phyloP scores from a whole-genome alignment of 1,139 yeast species.

The Kurtzmaniella quercitrusa region DNA sequence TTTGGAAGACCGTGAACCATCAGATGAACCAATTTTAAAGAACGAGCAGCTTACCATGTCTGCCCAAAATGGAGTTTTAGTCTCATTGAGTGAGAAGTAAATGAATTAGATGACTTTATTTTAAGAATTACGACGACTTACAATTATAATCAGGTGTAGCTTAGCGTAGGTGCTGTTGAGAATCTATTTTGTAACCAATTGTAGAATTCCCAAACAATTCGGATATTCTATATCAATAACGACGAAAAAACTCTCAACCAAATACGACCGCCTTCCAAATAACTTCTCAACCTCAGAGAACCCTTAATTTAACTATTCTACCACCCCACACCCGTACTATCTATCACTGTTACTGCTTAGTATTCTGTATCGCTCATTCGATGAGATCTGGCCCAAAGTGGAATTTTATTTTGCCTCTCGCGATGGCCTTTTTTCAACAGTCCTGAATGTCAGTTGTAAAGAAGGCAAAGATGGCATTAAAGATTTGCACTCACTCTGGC shows the following conservation, averaged over 20 bases:
- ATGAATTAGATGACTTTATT: not conserved
- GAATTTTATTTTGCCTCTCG: not conserved
- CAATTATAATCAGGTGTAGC: not conserved
- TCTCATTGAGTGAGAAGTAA: conserved; percentile 7
- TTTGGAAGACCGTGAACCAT: conserved; percentile 16
- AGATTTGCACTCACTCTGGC: conserved; percentile 91
- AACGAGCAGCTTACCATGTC: conserved; percentile 33
- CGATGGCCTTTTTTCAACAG: not conserved
- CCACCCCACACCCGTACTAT: no score
- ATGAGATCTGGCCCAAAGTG: not conserved
- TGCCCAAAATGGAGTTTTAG: conserved; percentile 24
- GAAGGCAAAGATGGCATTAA: conserved; percentile 22
- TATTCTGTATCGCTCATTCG: not conserved
- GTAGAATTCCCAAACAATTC: no score
- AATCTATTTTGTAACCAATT: no score
- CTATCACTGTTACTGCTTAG: not conserved
- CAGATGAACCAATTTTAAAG: conserved; percentile 29
- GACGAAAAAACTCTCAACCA: no score
- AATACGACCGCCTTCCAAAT: no score
- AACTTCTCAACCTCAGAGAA: no score
- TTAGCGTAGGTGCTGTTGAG: no score
- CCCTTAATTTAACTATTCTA: no score
- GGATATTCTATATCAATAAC: no score
- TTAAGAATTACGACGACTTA: not conserved
- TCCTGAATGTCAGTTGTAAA: conserved; percentile 12